Base-by-base conservation (phyloP, 768 basidiomycete genomes). In the Kwoniella heveanensis region DNA sequence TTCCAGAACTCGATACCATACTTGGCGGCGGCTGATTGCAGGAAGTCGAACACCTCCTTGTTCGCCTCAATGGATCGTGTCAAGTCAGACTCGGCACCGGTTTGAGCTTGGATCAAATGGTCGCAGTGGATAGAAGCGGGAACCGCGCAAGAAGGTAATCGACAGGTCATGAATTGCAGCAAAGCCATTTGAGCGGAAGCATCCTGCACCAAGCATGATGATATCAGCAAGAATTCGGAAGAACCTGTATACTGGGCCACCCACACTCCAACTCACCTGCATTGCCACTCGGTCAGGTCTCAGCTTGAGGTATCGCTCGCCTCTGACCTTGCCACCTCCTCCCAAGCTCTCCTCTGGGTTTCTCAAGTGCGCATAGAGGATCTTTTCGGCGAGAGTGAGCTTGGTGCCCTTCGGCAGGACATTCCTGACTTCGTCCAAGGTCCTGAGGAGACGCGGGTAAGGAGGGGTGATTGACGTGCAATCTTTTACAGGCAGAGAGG, bases 161-260 rank as follows among this genome's bases (percentile, higher is more conserved):
- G 92, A 60, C 94, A 94, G 56, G 94, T 95, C 91, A 96, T 97
- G 81, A 98, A 99, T 82, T 99, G 96, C 62, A 99, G 82, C 64
- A 94, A 88, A 57, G 72, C 70, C 83, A 83, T 83, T 73, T 83
- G 83, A 3, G 83, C 83, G 0, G 80, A 81, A 17, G 83, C 83
- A 65, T 83, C 82, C 77, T 81, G 39, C 19, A 44, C 19, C 39
- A 44, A 17, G 10, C 15, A 3, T 17, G 39, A 8, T 13, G 13
- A 13, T 36, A 36, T 36, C 7, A 36, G 32, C 32, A 36, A 6
- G 32, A 36, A 36, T n/a, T n/a, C n/a, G n/a, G n/a, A n/a, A n/a
- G n/a, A n/a, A n/a, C n/a, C n/a, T n/a, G n/a, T n/a, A n/a, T n/a
- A n/a, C n/a, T n/a, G n/a, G n/a, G n/a, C n/a, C n/a, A n/a, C n/a